Conservation (phyloP, 2,329 filamentous ascomycete species). For the Microdochium bolleyi region DNA sequence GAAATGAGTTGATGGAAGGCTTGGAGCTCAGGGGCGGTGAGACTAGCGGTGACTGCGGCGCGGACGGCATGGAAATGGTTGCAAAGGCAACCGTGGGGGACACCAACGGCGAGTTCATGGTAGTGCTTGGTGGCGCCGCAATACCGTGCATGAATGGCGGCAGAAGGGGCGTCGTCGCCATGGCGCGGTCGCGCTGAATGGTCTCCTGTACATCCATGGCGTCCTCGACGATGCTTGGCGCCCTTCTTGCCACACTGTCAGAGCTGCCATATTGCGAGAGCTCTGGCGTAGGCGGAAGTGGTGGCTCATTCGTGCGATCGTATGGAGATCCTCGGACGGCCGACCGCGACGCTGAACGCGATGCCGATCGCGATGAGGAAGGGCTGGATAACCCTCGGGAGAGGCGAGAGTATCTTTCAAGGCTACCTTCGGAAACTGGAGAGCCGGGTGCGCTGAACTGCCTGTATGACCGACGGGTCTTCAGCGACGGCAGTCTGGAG, state of each 20-base stretch:
- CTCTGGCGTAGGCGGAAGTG: constrained; percentile 53
- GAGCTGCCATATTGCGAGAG: constrained; percentile 54
- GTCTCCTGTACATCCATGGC: constrained; percentile 39
- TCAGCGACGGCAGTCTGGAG: constrained; percentile 47
- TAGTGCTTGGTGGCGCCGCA: constrained; percentile 38
- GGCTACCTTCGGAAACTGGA: constrained; percentile 73
- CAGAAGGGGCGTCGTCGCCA: constrained; percentile 76
- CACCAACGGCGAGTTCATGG: constrained; percentile 71
- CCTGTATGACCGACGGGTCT: constrained; percentile 39
- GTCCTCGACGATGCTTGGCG: constrained; percentile 43
- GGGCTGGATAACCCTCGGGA: constrained; percentile 65
- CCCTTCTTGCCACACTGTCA: constrained; percentile 42
- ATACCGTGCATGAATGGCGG: constrained; percentile 68
- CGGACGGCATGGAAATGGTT: constrained; percentile 25
- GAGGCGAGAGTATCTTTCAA: constrained; percentile 64
- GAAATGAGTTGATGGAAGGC: constrained; percentile 71
- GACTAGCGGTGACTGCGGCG: constrained; percentile 28
- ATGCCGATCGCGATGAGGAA: constrained; percentile 70
- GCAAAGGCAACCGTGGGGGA: constrained; percentile 62
- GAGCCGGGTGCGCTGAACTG: constrained; percentile 37
- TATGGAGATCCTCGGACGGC: constrained; percentile 40
- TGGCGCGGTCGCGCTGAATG: constrained; percentile 47
- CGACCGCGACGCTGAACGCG: constrained; percentile 68
- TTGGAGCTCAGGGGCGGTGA: constrained; percentile 71
- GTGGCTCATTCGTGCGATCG: constrained; percentile 40